Conservation (phyloP, 768 basidiomycete species). For the Tubosaeta brunneosetosa region DNA sequence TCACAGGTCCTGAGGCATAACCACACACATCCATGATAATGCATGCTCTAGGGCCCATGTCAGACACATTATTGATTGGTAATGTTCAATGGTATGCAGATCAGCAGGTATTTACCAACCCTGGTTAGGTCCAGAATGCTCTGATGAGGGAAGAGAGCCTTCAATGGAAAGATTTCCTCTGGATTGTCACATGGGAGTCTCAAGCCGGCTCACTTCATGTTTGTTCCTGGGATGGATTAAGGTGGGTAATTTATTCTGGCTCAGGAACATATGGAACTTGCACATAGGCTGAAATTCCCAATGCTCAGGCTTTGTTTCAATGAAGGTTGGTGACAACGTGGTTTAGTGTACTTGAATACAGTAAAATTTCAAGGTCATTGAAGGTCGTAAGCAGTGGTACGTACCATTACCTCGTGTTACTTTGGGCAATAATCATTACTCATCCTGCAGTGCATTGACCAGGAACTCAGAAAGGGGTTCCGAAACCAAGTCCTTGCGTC, state of each 20-base stretch:
- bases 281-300: neutral
- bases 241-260: too few species aligned
- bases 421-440: conserved; percentile 4
- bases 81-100: neutral
- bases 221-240: neutral
- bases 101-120: neutral
- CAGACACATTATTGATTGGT: too few species aligned
- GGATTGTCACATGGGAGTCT: neutral
- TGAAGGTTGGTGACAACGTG: too few species aligned
- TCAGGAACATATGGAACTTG: neutral
- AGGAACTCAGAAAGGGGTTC: conserved; percentile 15
- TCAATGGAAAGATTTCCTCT: neutral
- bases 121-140: neutral
- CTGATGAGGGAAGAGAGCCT: neutral
- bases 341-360: too few species aligned
- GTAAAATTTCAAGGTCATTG: neutral
- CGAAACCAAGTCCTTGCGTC: conserved; percentile 7
- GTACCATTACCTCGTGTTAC: too few species aligned
- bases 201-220: neutral
- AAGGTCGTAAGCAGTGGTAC: too few species aligned
- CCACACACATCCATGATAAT: neutral
- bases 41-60: neutral
- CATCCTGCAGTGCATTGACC: conserved; percentile 15
- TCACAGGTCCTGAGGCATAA: neutral
- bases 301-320: neutral